Conservation (phyloP, 306 rosid genomes). For the Lathyrus oleraceus region DNA sequence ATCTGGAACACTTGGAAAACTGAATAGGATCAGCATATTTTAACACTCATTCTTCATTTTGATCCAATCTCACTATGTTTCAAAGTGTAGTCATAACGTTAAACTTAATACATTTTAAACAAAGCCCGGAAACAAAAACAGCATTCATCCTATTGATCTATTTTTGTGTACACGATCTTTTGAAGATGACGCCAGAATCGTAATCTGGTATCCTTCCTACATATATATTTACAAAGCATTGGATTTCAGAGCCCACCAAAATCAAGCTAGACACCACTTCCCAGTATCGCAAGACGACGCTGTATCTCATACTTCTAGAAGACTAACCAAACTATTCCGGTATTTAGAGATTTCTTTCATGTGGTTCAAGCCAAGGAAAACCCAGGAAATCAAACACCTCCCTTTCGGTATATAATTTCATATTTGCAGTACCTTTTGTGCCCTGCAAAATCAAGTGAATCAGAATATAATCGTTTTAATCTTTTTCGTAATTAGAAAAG, state of each 20-base stretch:
- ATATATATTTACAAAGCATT: slow-evolving; percentile 18
- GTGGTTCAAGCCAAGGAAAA: slow-evolving; percentile 87
- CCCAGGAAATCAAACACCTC: slow-evolving; percentile 85
- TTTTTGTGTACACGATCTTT: slow-evolving; percentile 4
- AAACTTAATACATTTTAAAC: not conserved
- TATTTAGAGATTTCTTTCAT: slow-evolving; percentile 75
- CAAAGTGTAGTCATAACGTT: too few species aligned
- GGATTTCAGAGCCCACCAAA: not conserved
- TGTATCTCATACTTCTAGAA: not conserved
- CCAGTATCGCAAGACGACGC: not conserved
- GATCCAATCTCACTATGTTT: too few species aligned
- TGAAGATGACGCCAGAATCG: not conserved
- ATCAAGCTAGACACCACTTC: slow-evolving; percentile 20
- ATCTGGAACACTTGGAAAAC: too few species aligned
- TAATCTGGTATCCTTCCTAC: not conserved
- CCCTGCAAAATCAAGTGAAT: slow-evolving; percentile 57
- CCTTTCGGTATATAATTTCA: slow-evolving; percentile 73
- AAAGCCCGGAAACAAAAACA: not conserved
- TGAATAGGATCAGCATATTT: too few species aligned
- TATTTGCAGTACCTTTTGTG: slow-evolving; percentile 61
- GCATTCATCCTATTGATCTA: not conserved
- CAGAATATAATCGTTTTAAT: not conserved
- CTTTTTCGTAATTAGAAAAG: too few species aligned
- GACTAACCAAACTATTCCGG: not conserved
- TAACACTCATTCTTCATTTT: too few species aligned